phyloP scores from a whole-genome alignment of 2,329 filamentous ascomycete species.

The Aureobasidium sp. region DNA sequence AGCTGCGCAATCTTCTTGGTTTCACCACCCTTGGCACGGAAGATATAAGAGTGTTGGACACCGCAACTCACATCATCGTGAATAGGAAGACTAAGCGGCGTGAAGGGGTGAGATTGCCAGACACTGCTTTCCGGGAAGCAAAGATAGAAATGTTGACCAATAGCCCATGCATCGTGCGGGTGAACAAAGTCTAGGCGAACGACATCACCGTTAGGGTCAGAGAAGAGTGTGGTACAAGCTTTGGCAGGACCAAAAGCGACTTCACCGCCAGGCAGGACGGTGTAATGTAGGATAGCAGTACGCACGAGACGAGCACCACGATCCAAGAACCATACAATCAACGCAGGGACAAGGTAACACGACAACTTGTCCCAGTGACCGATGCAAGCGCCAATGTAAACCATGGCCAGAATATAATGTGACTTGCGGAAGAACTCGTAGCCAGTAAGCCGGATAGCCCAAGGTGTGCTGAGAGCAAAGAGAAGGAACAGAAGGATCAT shows the following conservation, averaged over 20 bases:
- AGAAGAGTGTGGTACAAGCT: conserved; percentile 43
- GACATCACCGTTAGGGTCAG: conserved; percentile 54
- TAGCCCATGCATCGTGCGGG: conserved; percentile 49
- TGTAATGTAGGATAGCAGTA: conserved; percentile 52
- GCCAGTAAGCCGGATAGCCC: conserved; percentile 57
- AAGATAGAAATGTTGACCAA: conserved; percentile 65
- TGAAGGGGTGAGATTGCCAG: conserved; percentile 68
- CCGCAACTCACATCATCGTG: conserved; percentile 21
- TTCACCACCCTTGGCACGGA: conserved; percentile 42
- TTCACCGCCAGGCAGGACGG: conserved; percentile 44
- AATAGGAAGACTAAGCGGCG: conserved; percentile 46
- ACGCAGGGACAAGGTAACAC: conserved; percentile 59
- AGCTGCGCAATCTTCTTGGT: conserved; percentile 48
- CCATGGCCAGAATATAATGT: conserved; percentile 63
- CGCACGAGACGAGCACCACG: conserved; percentile 51
- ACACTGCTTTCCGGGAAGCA: conserved; percentile 58
- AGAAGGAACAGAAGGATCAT: conserved; percentile 56
- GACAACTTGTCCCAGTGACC: conserved; percentile 62
- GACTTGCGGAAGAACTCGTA: conserved; percentile 72
- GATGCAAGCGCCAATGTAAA: conserved; percentile 70
- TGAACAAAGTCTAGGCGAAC: conserved; percentile 60
- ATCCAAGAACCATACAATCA: conserved; percentile 59
- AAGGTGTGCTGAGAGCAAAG: conserved; percentile 50
- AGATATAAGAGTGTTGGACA: conserved; percentile 27
- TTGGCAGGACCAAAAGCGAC: conserved; percentile 51